Percentiles rank a stretch among this genome's conserved stretches.
These are phyloP conservation scores for Skeletonema menzelii DNA, from an alignment of 108 stramenopile species.

Conservation along the genomic window DNA sequence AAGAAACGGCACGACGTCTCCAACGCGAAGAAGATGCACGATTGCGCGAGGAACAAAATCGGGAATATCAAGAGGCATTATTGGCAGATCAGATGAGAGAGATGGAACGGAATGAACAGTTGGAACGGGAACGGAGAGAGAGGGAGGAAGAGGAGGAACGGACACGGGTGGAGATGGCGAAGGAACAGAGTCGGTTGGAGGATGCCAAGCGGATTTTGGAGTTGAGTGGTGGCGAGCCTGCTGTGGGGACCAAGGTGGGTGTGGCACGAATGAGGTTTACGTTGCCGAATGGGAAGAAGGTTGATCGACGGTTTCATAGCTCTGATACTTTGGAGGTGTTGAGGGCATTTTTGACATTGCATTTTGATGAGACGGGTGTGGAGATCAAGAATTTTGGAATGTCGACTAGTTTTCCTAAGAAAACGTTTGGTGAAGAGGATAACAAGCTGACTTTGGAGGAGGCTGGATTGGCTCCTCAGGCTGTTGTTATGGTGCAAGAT, in stretches of 20 bases:
- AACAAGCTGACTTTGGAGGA: conserved; percentile 61
- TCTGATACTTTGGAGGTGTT: conserved; percentile 64
- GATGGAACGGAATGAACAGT: conserved; percentile 24
- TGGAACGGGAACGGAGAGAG: conserved; percentile 52
- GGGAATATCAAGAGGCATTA: conserved; percentile 79
- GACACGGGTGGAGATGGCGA: conserved; percentile 21
- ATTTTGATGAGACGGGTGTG: conserved; percentile 68
- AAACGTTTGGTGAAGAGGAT: conserved; percentile 54
- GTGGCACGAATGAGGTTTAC: conserved; percentile 68
- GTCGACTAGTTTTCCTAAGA: conserved; percentile 78
- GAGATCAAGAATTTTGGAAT: conserved; percentile 62
- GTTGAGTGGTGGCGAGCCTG: conserved; percentile 20
- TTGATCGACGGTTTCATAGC: conserved; percentile 71
- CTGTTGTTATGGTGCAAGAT: conserved; percentile 88
- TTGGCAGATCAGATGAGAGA: conserved; percentile 64
- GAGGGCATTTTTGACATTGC: conserved; percentile 67
- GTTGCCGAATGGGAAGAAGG: conserved; percentile 72
- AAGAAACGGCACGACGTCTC: conserved; percentile 53
- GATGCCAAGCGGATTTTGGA: conserved; percentile 44
- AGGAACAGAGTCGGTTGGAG: conserved; percentile 51
- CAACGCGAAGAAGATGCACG: conserved; percentile 71
- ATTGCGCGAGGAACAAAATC: conserved; percentile 78
- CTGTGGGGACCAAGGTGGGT: conserved; percentile 29
- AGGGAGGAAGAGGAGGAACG: conserved; percentile 45
- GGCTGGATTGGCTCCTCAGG: conserved; percentile 72